These are phyloP conservation scores for Vaccinium corymbosum DNA, from an alignment of 148 eudicot species.

Conservation along the genomic window DNA sequence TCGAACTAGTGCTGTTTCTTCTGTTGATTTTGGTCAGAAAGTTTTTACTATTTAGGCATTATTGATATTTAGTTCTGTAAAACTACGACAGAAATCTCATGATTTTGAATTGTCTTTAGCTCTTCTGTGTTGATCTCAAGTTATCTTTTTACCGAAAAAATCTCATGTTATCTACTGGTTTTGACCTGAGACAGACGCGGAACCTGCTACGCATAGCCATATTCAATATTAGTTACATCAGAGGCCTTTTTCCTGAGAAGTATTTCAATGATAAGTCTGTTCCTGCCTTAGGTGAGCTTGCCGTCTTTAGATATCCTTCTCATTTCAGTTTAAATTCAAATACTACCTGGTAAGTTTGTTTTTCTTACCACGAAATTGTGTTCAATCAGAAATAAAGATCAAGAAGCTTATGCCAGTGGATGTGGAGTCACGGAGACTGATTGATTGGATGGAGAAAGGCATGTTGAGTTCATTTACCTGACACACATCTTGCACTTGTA, in stretches of 20 bases:
- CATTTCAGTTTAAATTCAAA: not conserved
- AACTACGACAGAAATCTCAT: not conserved
- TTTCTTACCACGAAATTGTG: not conserved
- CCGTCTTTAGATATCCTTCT: not conserved
- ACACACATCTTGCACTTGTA: conserved; percentile 6
- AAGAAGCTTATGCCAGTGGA: conserved; percentile 96
- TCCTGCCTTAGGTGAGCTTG: conserved; percentile 80
- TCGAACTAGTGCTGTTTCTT: not conserved
- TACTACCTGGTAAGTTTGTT: not conserved
- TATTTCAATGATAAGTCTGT: conserved; percentile 83
- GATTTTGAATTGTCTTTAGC: not conserved
- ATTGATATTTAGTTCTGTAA: not conserved
- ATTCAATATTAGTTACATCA: conserved; percentile 86
- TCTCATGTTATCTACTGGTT: not conserved
- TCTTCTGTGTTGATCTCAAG: not conserved
- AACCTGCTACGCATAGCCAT: conserved; percentile 91
- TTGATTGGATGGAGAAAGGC: conserved; percentile 99
- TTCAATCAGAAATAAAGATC: conserved; percentile 79
- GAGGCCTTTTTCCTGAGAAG: conserved; percentile 96
- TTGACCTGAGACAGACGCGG: conserved; percentile 58
- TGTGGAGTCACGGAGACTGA: conserved; percentile 81
- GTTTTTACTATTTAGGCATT: not conserved
- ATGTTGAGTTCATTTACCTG: conserved; percentile 10
- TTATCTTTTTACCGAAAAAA: no score
- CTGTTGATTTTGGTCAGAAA: not conserved